Evolutionary conservation across 768 basidiomycete genomes (phyloP).

Genomic region (Hemileccinum impolitum): DNA sequence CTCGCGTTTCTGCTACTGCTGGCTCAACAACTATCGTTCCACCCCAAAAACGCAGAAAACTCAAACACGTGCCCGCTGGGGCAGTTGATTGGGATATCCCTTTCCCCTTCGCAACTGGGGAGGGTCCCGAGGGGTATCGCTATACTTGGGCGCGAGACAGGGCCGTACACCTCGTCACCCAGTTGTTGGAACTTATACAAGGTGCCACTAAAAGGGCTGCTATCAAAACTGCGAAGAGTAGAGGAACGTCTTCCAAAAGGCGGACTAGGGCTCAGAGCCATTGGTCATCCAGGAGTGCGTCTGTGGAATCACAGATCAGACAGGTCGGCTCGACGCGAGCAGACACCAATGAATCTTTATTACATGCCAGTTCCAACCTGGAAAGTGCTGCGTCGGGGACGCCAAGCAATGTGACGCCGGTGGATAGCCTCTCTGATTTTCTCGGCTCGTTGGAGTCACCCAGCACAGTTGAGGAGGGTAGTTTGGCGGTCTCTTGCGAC

Average conservation of each 20-base stretch:
- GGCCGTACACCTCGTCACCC: conserved; percentile 55
- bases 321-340: background rate
- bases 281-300: conserved; percentile 30
- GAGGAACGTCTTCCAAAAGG: conserved; percentile 1
- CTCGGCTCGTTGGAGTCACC: conserved; percentile 37
- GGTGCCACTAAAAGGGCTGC: conserved; percentile 60
- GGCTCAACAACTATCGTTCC: conserved; percentile 11
- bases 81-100: conserved; percentile 83
- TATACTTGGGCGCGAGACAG: conserved; percentile 64
- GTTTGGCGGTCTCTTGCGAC: conserved; percentile 27
- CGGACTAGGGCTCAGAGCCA: conserved; percentile 34
- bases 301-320: conserved; percentile 13
- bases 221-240: conserved; percentile 36
- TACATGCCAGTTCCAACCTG: background rate
- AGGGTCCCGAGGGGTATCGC: conserved; percentile 66
- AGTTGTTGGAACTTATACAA: conserved; percentile 60
- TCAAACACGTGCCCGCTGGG: conserved; percentile 71
- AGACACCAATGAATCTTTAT: background rate
- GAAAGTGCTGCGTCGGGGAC: background rate
- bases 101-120: conserved; percentile 68
- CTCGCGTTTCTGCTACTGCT: background rate
- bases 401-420: background rate
- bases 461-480: conserved; percentile 6
- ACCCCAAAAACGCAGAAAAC: conserved; percentile 55
- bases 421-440: conserved; percentile 33